Evolutionary conservation across 805 yeast genomes (phyloP).

Genomic region (Clavispora fructus): DNA sequence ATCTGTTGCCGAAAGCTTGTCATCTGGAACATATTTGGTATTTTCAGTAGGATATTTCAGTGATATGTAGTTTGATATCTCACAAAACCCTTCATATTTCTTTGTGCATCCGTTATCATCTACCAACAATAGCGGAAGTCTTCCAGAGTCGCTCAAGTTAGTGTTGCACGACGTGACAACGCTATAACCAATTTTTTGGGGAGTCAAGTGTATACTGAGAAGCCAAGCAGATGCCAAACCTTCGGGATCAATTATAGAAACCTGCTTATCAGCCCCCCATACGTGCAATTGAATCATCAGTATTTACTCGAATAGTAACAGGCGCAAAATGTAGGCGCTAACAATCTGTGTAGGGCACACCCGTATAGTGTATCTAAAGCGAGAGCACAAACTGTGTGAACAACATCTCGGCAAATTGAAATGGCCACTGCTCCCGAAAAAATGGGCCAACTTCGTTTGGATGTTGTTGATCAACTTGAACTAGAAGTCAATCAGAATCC

Average conservation of each 20-base stretch:
- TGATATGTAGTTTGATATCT: constrained; percentile 30
- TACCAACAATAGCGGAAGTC: constrained; percentile 44
- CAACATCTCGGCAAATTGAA: not conserved
- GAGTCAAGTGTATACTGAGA: constrained; percentile 18
- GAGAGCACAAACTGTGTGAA: not conserved
- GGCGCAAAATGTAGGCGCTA: not conserved
- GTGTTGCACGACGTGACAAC: constrained; percentile 57
- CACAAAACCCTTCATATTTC: constrained; percentile 35
- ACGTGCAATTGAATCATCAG: constrained; percentile 37
- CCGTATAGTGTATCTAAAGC: not conserved
- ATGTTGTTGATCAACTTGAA: constrained; percentile 54
- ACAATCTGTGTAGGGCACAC: not conserved
- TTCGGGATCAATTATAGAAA: constrained; percentile 49
- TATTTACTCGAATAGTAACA: not conserved
- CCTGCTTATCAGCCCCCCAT: constrained; percentile 44
- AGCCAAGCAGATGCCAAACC: constrained; percentile 45
- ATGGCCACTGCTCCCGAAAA: not conserved
- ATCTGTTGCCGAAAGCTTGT: constrained; percentile 10
- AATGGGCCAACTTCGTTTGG: constrained; percentile 23
- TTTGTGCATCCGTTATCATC: constrained; percentile 10
- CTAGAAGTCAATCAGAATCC: constrained; percentile 50
- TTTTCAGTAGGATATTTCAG: constrained; percentile 7
- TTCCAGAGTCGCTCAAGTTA: constrained; percentile 44
- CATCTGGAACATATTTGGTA: constrained; percentile 8
- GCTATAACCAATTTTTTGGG: constrained; percentile 14